Evolutionary conservation across 768 basidiomycete genomes (phyloP).

Genomic region (Phanerochaete carnosa): DNA sequence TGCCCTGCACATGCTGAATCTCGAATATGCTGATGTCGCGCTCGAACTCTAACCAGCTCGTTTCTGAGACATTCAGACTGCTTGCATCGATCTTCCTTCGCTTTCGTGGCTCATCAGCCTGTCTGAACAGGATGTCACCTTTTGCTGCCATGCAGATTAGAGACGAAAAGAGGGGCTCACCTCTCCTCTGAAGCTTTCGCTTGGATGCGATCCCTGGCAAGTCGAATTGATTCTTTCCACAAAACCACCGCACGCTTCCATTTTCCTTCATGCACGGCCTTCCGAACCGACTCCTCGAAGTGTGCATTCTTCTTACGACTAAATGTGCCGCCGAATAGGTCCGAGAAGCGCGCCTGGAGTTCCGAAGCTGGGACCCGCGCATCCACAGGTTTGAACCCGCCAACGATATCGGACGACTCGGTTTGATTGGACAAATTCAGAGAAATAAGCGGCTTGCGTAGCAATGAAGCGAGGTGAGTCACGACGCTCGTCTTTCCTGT

Average conservation of each 20-base stretch:
- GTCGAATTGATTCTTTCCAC: conserved; percentile 74
- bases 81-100: conserved; percentile 58
- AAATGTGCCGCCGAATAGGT: conserved; percentile 82
- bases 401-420: conserved; percentile 89
- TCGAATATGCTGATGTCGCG: conserved; percentile 77
- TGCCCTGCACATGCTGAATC: conserved; percentile 81
- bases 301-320: conserved; percentile 87
- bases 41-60: conserved; percentile 67
- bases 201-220: conserved; percentile 65
- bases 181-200: conserved; percentile 29
- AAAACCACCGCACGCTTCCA: conserved; percentile 83
- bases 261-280: conserved; percentile 75
- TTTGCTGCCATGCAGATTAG: no score
- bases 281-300: conserved; percentile 78
- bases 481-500: conserved; percentile 96
- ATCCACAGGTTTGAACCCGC: conserved; percentile 96
- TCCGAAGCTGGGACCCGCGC: conserved; percentile 70
- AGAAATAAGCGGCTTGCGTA: conserved; percentile 75
- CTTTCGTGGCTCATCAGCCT: conserved; percentile 57
- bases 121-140: background rate
- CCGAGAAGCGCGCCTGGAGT: conserved; percentile 71
- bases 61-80: conserved; percentile 40
- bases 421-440: conserved; percentile 96
- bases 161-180: conserved; percentile 12
- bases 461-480: conserved; percentile 79